Evolutionary conservation across 768 basidiomycete genomes (phyloP).

Genomic region (Austroboletus eburneus): DNA sequence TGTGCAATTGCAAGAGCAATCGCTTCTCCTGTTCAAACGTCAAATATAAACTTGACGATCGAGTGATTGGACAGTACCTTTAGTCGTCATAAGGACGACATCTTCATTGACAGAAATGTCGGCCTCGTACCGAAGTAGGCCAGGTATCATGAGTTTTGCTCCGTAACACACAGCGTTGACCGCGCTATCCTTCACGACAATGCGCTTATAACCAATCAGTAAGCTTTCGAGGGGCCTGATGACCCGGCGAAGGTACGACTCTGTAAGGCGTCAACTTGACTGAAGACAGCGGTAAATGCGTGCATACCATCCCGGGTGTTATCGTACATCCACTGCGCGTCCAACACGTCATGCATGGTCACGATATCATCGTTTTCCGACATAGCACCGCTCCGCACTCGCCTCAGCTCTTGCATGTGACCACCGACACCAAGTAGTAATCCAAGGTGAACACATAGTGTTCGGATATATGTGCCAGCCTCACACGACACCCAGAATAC

Average conservation of each 20-base stretch:
- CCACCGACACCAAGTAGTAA: constrained; percentile 93
- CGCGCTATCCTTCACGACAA: constrained; percentile 98
- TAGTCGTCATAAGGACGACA: constrained; percentile 97
- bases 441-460: constrained; percentile 95
- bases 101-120: constrained; percentile 95
- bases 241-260: constrained; percentile 93
- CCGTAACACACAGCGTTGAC: constrained; percentile 99
- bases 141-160: constrained; percentile 99
- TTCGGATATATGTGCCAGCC: constrained; percentile 95
- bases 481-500: constrained; percentile 99
- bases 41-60: neutral
- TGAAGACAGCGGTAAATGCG: constrained; percentile 1
- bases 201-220: constrained; percentile 93
- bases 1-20: constrained; percentile 93
- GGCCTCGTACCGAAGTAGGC: constrained; percentile 91
- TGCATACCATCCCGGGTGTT: constrained; percentile 88
- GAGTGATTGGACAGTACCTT: constrained; percentile 50
- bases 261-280: constrained; percentile 38
- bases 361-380: constrained; percentile 98
- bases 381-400: constrained; percentile 94
- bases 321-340: constrained; percentile 98
- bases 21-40: constrained; percentile 62
- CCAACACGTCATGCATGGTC: constrained; percentile 99
- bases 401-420: constrained; percentile 98
- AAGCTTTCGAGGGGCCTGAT: constrained; percentile 93